These are phyloP conservation scores for Hura crepitans DNA, from an alignment of 441 rosid genomes.

Conservation along the genomic window DNA sequence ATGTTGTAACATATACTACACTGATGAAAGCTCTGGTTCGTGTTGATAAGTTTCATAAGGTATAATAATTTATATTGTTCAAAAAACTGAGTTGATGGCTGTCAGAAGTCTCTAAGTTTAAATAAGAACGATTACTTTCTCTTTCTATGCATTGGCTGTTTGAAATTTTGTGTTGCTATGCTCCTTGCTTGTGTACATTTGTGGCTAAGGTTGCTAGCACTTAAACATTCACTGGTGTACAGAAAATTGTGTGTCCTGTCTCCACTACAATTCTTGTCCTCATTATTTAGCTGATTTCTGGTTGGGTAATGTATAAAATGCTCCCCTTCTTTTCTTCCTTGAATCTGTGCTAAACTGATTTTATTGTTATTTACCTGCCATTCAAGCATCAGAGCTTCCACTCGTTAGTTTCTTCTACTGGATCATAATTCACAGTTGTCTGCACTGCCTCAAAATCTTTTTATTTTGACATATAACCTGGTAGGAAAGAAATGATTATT, in stretches of 20 bases:
- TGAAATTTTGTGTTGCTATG: background rate
- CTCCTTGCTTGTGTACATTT: background rate
- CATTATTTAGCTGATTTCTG: background rate
- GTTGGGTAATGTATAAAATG: background rate
- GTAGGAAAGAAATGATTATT: too few species aligned
- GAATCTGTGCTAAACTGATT: too few species aligned
- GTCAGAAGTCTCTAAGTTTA: too few species aligned
- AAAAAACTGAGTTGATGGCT: background rate
- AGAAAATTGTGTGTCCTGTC: background rate
- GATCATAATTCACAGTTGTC: too few species aligned
- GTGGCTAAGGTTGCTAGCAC: background rate
- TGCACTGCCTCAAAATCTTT: too few species aligned
- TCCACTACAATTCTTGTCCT: background rate
- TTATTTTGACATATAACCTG: too few species aligned
- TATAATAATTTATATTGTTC: slow-evolving; percentile 22
- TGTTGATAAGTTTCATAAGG: slow-evolving; percentile 78
- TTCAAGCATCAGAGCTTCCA: too few species aligned
- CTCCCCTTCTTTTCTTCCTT: background rate
- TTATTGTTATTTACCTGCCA: too few species aligned
- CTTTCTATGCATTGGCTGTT: slow-evolving; percentile 1
- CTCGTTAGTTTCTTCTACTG: too few species aligned
- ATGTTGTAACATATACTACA: slow-evolving; percentile 89
- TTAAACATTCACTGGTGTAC: background rate
- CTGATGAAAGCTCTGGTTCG: slow-evolving; percentile 93
- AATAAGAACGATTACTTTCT: background rate